Percentiles rank a stretch among this genome's conserved stretches.
Conservation (phyloP, 139 green algal genomes). For the Astrephomene gubernaculifera region DNA sequence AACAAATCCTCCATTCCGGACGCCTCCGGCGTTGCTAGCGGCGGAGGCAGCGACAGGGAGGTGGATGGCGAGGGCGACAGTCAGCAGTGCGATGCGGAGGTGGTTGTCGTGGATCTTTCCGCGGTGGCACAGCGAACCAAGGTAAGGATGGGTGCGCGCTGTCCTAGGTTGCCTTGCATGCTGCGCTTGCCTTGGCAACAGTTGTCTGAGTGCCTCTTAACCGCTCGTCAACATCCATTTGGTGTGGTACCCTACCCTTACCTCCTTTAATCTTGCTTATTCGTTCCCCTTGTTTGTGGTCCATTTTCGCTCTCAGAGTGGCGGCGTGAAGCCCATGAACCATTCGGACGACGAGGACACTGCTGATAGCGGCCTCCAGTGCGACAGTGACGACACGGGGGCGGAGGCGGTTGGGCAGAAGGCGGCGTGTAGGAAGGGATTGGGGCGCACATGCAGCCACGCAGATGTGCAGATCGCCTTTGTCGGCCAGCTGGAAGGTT, state of each 20-base stretch:
- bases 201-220: too few species aligned
- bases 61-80: neutral
- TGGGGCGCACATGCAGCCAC: too few species aligned
- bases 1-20: too few species aligned
- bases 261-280: too few species aligned
- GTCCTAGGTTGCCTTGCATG: neutral
- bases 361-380: neutral
- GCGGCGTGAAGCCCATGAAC: neutral
- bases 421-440: too few species aligned
- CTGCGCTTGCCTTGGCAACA: neutral
- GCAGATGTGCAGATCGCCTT: too few species aligned
- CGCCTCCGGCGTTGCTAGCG: too few species aligned
- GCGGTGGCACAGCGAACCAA: conserved; percentile 19
- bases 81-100: neutral
- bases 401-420: too few species aligned
- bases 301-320: neutral
- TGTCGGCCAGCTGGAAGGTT: too few species aligned
- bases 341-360: neutral
- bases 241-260: too few species aligned
- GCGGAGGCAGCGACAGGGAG: neutral
- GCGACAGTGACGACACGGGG: neutral
- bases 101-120: conserved; percentile 20
- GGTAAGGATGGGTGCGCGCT: neutral
- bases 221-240: too few species aligned
- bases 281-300: too few species aligned